Evolutionary conservation across 805 yeast species (phyloP).

Genomic region (Schizosaccharomyces osmophilus): DNA sequence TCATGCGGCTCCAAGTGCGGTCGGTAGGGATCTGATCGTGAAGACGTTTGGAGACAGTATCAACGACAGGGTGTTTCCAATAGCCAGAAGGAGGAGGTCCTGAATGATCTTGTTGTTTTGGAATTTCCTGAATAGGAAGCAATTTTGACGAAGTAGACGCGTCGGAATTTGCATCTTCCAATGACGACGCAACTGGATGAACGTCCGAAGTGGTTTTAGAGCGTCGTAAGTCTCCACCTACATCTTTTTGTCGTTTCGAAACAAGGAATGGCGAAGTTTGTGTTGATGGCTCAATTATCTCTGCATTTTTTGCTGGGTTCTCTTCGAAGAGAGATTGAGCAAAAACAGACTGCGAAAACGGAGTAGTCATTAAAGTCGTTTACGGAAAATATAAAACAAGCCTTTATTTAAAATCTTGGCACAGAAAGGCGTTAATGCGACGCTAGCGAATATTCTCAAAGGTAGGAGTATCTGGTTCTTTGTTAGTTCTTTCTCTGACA

Average conservation of each 20-base stretch:
- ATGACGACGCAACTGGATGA: too few species aligned
- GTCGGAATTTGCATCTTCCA: neutral
- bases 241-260: too few species aligned
- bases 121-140: neutral
- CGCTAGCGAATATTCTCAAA: neutral
- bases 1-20: neutral
- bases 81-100: neutral
- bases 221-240: too few species aligned
- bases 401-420: neutral
- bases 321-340: neutral
- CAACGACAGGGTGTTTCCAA: neutral
- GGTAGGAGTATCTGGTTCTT: neutral
- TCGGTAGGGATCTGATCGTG: neutral
- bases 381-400: neutral
- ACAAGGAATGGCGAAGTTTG: neutral
- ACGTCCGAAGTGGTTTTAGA: too few species aligned
- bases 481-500: neutral
- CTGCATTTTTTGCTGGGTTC: neutral
- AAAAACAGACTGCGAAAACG: neutral
- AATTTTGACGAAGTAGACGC: neutral
- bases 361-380: neutral
- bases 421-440: neutral
- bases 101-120: neutral
- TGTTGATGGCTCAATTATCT: neutral
- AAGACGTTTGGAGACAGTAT: neutral